These are phyloP conservation scores for Barnettozyma wickerhamii DNA, from an alignment of 805 yeast genomes.

Conservation along the genomic window DNA sequence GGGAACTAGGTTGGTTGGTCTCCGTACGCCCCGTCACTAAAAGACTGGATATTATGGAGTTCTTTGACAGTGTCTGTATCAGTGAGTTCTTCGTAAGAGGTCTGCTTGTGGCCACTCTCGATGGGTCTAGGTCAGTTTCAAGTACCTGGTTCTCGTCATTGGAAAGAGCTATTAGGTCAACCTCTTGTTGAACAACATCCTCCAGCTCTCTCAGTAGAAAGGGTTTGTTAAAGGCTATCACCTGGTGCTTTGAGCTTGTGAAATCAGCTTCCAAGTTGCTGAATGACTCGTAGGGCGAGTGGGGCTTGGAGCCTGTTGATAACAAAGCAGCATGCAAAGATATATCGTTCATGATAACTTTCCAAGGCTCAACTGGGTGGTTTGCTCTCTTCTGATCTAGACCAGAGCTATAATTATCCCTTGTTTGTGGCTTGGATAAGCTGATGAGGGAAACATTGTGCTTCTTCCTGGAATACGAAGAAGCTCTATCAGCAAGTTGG, in stretches of 20 bases:
- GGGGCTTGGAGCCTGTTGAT: slow-evolving; percentile 29
- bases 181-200: no score
- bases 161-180: slow-evolving; percentile 4
- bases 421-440: slow-evolving; percentile 3
- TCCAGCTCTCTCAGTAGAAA: no score
- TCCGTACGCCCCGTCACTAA: not conserved
- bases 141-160: slow-evolving; percentile 17
- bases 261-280: slow-evolving; percentile 22
- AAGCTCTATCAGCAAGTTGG: slow-evolving; percentile 1
- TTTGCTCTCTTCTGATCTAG: slow-evolving; percentile 4
- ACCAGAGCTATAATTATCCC: slow-evolving; percentile 5
- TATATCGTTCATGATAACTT: slow-evolving; percentile 31
- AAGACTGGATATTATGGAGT: slow-evolving; percentile 10
- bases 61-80: not conserved
- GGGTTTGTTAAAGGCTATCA: not conserved
- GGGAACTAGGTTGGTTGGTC: slow-evolving; percentile 6
- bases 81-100: slow-evolving; percentile 1
- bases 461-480: slow-evolving; percentile 14
- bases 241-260: slow-evolving; percentile 20
- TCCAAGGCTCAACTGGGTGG: slow-evolving; percentile 24
- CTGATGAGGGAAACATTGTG: slow-evolving; percentile 6
- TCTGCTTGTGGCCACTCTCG: no score
- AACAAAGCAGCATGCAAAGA: slow-evolving; percentile 36
- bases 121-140: slow-evolving; percentile 14
- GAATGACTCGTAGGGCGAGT: slow-evolving; percentile 10